Evolutionary conservation across 2,329 filamentous ascomycete species (phyloP), one percentile per base, ranked within the genome.

Genomic region (Tolypocladium paradoxum): DNA sequence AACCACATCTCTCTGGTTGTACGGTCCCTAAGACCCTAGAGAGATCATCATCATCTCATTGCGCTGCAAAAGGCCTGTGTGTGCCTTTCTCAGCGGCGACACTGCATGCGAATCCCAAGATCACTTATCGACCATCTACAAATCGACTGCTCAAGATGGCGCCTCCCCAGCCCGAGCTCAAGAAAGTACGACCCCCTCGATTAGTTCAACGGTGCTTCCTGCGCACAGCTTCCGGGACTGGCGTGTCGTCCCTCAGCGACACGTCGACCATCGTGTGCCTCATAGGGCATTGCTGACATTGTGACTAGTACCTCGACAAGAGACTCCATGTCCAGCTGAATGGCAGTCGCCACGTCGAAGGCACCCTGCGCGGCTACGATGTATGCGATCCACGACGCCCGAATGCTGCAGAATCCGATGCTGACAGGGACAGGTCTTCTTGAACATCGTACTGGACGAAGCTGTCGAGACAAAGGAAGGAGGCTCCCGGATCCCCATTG

Each of bases 371-470:
- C 60, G 93, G 93, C 55, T 99, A 97, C 72, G 93, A 99, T 83
- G 93, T 96, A 75, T 60, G 86, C 43, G 3, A 16, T 2, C 3
- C 12, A 1, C 3, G 14, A 27, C 22, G 8, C 27, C 40, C 6
- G 35, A 20, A 50, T 24, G 16, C 12, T n/a, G 22, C 18, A 27
- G 18, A 48, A 4, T 12, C 4, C 34, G n/a, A 20, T n/a, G 12
- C 54, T 55, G 46, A 56, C 35, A 33, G 38, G 18, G 2, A 12
- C 48, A 96, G 92, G 91, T 97, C 57, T 99, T 97, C 75, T 77
- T 99, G 66, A 99, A 99, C 74, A 90, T 99, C 67, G 93, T 99
- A 45, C 82, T 99, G 27, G 95, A 99, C 70, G 93, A 99, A 63
- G 92, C 93, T 22, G 84, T 96, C 48, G 93, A 99, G 71, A 91